Evolutionary conservation across 1,284 basidiomycete species (phyloP).

Genomic region (Bjerkandera adusta): DNA sequence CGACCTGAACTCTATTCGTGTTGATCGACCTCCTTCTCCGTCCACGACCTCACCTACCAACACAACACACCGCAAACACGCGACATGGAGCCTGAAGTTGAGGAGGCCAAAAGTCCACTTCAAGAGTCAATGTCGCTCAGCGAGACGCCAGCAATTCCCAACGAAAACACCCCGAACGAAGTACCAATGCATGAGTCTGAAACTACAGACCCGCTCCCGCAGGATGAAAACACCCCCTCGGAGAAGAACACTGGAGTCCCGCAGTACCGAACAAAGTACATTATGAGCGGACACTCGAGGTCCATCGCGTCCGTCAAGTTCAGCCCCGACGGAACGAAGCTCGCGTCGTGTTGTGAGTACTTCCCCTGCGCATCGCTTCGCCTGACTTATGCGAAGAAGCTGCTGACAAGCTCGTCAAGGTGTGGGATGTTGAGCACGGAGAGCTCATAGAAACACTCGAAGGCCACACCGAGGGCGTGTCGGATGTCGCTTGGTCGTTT

Average conservation of each 20-base stretch:
- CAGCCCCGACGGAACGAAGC: constrained; percentile 69
- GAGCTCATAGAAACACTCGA: constrained; percentile 67
- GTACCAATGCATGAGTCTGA: too few species aligned
- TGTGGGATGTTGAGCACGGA: constrained; percentile 75
- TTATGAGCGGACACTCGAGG: constrained; percentile 70
- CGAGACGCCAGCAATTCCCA: too few species aligned
- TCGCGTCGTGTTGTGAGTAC: constrained; percentile 57
- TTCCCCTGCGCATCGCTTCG: too few species aligned
- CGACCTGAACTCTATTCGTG: too few species aligned
- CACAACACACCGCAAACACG: too few species aligned
- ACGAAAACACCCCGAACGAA: too few species aligned
- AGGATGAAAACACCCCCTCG: neutral
- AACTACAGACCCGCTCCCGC: too few species aligned
- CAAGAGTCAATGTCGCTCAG: too few species aligned
- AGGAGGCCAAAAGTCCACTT: too few species aligned
- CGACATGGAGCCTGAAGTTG: too few species aligned
- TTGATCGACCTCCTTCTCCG: too few species aligned
- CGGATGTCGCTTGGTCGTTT: constrained; percentile 84
- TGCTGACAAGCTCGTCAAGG: constrained; percentile 75
- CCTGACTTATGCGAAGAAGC: constrained; percentile 49
- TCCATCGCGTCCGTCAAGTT: constrained; percentile 79
- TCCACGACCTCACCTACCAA: too few species aligned
- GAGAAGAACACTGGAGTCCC: constrained; percentile 20
- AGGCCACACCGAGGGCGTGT: constrained; percentile 80
- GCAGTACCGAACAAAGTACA: constrained; percentile 44